phyloP scores from a whole-genome alignment of 768 basidiomycete genomes.

The Pleurotus tuber-regium region DNA sequence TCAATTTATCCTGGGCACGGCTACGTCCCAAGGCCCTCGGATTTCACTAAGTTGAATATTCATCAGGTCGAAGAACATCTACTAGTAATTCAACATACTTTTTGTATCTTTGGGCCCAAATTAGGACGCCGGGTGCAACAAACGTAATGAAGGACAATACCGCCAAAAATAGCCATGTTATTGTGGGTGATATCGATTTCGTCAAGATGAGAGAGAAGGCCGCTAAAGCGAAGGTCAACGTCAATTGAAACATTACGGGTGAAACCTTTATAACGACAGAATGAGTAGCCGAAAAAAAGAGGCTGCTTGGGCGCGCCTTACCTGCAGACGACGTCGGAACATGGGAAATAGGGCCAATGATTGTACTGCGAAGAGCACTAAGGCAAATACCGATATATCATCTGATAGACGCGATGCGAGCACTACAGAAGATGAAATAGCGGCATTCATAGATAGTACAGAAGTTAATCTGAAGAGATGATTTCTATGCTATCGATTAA shows the following conservation, averaged over 20 bases:
- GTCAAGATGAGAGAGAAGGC: constrained; percentile 51
- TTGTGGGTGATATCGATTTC: constrained; percentile 49
- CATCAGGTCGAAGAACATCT: too few relatives aligned
- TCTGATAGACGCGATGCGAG: constrained; percentile 85
- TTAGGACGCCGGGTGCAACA: constrained; percentile 66
- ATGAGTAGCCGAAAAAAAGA: constrained; percentile 8
- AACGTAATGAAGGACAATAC: constrained; percentile 61
- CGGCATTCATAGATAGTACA: constrained; percentile 87
- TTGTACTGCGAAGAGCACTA: constrained; percentile 82
- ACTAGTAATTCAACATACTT: too few relatives aligned
- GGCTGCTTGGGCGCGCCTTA: constrained; percentile 26
- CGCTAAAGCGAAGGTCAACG: constrained; percentile 53
- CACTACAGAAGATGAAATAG: constrained; percentile 89
- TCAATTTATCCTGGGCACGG: constrained; percentile 67
- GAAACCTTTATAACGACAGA: constrained; percentile 36
- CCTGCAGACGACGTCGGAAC: constrained; percentile 71
- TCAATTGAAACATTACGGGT: constrained; percentile 41
- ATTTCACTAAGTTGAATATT: constrained; percentile 79
- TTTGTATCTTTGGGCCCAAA: constrained; percentile 88
- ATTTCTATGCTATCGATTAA: constrained; percentile 19
- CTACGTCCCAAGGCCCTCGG: constrained; percentile 89
- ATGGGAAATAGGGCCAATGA: constrained; percentile 83
- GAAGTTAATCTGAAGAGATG: constrained; percentile 61
- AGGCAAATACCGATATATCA: constrained; percentile 84
- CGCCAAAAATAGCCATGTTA: constrained; percentile 50